Conservation (phyloP, 1,284 basidiomycete species). For the Stygiomarasmius scandens region DNA sequence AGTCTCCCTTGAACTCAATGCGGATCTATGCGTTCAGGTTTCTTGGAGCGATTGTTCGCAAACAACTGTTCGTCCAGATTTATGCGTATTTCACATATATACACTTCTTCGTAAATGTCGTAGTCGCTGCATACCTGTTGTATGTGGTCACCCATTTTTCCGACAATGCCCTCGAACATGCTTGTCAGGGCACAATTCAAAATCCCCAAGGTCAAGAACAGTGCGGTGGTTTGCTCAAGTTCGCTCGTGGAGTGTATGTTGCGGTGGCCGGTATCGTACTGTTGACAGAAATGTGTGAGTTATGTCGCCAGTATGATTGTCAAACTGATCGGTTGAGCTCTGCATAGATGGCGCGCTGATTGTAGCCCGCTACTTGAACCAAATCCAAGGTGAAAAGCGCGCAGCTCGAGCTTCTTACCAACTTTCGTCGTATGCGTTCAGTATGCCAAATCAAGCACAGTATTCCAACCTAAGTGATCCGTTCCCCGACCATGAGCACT, state of each 20-base stretch:
- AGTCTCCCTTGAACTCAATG: not conserved
- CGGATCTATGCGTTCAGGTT: slow-evolving; percentile 41
- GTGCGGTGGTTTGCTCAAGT: slow-evolving; percentile 44
- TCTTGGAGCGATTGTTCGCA: slow-evolving; percentile 60
- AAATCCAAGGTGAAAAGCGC: slow-evolving; percentile 54
- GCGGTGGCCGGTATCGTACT: slow-evolving; percentile 48
- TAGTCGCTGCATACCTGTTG: slow-evolving; percentile 54
- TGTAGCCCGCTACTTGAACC: slow-evolving; percentile 61
- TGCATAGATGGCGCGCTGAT: slow-evolving; percentile 57
- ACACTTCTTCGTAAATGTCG: slow-evolving; percentile 61
- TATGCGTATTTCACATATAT: slow-evolving; percentile 60
- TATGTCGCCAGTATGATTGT: not conserved
- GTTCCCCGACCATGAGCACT: not conserved
- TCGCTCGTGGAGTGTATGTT: slow-evolving; percentile 49
- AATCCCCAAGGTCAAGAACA: slow-evolving; percentile 43
- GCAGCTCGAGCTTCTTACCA: slow-evolving; percentile 37
- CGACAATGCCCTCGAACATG: slow-evolving; percentile 40
- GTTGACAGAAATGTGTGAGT: slow-evolving; percentile 56
- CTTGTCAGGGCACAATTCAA: slow-evolving; percentile 49
- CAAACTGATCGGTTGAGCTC: slow-evolving; percentile 1
- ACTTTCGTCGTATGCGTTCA: slow-evolving; percentile 6
- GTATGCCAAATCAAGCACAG: slow-evolving; percentile 2
- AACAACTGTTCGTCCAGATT: slow-evolving; percentile 57
- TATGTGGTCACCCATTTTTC: slow-evolving; percentile 49
- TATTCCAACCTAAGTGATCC: slow-evolving; percentile 7